Percentiles rank a stretch among this genome's conserved stretches.
These are phyloP conservation scores for Wallacemonas sp. DNA, from an alignment of 208 protist genomes.

Conservation along the genomic window DNA sequence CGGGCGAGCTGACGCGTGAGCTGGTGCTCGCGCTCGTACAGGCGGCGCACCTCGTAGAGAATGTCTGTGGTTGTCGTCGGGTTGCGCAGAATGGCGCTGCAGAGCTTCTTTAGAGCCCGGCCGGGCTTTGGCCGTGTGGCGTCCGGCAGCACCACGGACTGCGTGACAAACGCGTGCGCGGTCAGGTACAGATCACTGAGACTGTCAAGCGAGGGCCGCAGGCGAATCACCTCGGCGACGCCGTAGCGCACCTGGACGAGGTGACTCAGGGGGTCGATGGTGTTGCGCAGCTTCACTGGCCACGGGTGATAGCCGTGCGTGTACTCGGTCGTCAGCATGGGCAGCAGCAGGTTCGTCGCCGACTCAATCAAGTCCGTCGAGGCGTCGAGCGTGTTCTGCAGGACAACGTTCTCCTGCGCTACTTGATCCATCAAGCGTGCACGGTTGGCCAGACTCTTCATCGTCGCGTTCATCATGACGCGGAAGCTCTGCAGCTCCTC, in stretches of 20 bases:
- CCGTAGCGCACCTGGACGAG: constrained; percentile 76
- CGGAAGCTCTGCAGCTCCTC: constrained; percentile 59
- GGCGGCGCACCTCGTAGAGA: constrained; percentile 60
- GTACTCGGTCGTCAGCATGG: constrained; percentile 86
- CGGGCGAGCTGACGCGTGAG: constrained; percentile 49
- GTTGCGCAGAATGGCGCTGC: constrained; percentile 59
- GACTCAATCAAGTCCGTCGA: constrained; percentile 68
- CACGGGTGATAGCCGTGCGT: constrained; percentile 85
- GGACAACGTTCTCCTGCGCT: constrained; percentile 57
- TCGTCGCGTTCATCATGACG: constrained; percentile 44
- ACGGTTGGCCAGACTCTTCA: constrained; percentile 53
- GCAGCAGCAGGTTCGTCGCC: constrained; percentile 56
- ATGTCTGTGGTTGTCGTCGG: constrained; percentile 55
- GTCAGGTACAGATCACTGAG: constrained; percentile 70
- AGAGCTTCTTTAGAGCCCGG: constrained; percentile 47
- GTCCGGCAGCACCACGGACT: constrained; percentile 41
- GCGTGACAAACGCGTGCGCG: constrained; percentile 63
- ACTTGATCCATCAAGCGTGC: constrained; percentile 56
- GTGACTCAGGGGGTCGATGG: constrained; percentile 69
- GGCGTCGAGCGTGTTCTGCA: constrained; percentile 55
- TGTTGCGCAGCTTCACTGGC: constrained; percentile 87
- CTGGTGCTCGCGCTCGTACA: constrained; percentile 56
- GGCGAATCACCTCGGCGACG: constrained; percentile 43
- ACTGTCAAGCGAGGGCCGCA: constrained; percentile 66
- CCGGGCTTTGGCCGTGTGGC: constrained; percentile 52